Conservation (phyloP, 176 grass and related monocot genomes). For the Melocanna baccifera region DNA sequence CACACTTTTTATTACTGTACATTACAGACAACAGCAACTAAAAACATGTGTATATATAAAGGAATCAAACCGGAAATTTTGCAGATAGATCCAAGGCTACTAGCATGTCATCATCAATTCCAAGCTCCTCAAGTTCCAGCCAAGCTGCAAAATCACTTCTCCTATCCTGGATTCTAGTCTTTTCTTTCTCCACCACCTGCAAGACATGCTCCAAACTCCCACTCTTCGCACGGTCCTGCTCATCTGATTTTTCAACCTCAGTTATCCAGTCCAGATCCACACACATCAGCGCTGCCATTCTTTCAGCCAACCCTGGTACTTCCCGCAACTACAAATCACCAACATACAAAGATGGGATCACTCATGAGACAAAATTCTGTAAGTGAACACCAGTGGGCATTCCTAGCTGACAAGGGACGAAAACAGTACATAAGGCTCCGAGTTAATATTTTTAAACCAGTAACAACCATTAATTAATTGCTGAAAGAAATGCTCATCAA, state of each 20-base stretch:
- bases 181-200: conserved; percentile 61
- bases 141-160: conserved; percentile 53
- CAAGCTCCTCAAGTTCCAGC: conserved; percentile 87
- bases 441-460: neutral
- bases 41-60: conserved; percentile 12
- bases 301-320: conserved; percentile 76
- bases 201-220: conserved; percentile 49
- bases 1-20: neutral
- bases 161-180: conserved; percentile 47
- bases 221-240: neutral
- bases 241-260: conserved; percentile 42
- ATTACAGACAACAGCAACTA: conserved; percentile 2
- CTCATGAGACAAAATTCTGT: neutral
- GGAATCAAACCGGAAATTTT: conserved; percentile 64
- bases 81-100: conserved; percentile 62
- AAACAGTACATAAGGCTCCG: neutral
- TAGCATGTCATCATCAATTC: conserved; percentile 90
- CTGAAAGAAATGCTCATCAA: neutral
- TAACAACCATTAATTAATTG: neutral
- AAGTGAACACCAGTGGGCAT: neutral
- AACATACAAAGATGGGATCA: conserved; percentile 6
- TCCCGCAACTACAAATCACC: conserved; percentile 63
- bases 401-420: neutral
- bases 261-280: conserved; percentile 63
- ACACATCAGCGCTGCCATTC: conserved; percentile 89